phyloP scores from a whole-genome alignment of 2,329 filamentous ascomycete genomes.

The Arthrinium phaeospermum region DNA sequence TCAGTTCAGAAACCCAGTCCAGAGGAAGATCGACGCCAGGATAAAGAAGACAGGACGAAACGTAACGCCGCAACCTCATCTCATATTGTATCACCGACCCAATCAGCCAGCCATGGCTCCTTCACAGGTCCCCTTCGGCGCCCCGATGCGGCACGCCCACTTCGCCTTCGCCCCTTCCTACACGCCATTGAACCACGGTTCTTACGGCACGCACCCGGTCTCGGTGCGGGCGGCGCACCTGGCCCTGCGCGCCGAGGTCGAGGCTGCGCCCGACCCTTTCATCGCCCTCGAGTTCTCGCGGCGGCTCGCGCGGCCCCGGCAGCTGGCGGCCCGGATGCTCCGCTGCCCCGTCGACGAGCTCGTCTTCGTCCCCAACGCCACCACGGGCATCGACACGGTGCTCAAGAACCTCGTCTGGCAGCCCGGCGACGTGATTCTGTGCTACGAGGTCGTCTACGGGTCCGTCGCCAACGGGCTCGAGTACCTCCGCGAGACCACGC shows the following conservation, averaged over 20 bases:
- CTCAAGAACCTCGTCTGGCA: conserved; percentile 63
- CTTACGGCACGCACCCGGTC: conserved; percentile 34
- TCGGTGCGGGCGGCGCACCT: conserved; percentile 31
- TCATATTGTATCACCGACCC: not conserved
- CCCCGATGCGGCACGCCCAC: conserved; percentile 36
- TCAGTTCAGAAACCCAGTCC: not conserved
- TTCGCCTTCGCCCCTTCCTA: conserved; percentile 38
- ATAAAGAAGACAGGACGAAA: not conserved
- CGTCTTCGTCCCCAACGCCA: conserved; percentile 71
- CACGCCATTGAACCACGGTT: conserved; percentile 39
- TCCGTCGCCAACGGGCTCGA: conserved; percentile 63
- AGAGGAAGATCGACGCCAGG: not conserved
- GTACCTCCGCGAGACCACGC: conserved; percentile 56
- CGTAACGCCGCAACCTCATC: not conserved
- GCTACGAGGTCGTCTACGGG: conserved; percentile 68
- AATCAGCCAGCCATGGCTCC: conserved; percentile 4
- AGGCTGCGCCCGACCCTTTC: conserved; percentile 37
- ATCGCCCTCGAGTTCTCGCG: conserved; percentile 33
- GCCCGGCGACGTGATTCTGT: conserved; percentile 63
- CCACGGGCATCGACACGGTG: conserved; percentile 66
- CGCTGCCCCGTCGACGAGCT: conserved; percentile 31
- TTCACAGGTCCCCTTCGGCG: conserved; percentile 34
- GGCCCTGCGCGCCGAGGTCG: conserved; percentile 31
- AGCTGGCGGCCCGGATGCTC: conserved; percentile 27
- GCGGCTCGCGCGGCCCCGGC: conserved; percentile 30